Evolutionary conservation across 148 eudicot genomes (phyloP).

Genomic region (Diospyros lotus): DNA sequence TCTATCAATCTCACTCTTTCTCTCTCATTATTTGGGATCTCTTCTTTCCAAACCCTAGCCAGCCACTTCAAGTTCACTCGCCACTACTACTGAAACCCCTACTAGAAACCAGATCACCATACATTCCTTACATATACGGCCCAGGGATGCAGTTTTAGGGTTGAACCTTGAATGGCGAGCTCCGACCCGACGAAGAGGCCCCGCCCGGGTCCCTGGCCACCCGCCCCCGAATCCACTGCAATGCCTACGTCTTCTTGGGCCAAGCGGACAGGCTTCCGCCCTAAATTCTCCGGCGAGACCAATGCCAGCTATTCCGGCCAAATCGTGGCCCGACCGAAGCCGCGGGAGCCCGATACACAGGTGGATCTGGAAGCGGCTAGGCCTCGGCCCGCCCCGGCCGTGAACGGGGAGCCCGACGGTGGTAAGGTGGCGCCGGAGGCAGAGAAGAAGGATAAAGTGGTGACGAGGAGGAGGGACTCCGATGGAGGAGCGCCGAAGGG

Average conservation of each 20-base stretch:
- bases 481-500: constrained; percentile 29
- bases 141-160: background rate
- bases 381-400: constrained; percentile 24
- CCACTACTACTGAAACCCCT: background rate
- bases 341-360: constrained; percentile 25
- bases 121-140: background rate
- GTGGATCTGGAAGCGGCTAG: constrained; percentile 70
- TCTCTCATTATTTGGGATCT: background rate
- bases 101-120: constrained; percentile 1
- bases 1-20: background rate
- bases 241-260: constrained; percentile 87
- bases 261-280: constrained; percentile 73
- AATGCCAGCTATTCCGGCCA: constrained; percentile 56
- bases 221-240: constrained; percentile 58
- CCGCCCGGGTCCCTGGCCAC: constrained; percentile 70
- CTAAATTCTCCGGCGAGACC: constrained; percentile 88
- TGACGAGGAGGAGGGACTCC: constrained; percentile 52
- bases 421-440: constrained; percentile 14
- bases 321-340: constrained; percentile 29
- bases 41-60: constrained; percentile 10
- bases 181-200: constrained; percentile 64
- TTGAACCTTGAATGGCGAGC: constrained; percentile 40
- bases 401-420: constrained; percentile 24
- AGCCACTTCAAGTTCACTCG: background rate
- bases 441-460: constrained; percentile 33